phyloP scores from a whole-genome alignment of 2,329 filamentous ascomycete species.

The Lasiodiplodia citricola region DNA sequence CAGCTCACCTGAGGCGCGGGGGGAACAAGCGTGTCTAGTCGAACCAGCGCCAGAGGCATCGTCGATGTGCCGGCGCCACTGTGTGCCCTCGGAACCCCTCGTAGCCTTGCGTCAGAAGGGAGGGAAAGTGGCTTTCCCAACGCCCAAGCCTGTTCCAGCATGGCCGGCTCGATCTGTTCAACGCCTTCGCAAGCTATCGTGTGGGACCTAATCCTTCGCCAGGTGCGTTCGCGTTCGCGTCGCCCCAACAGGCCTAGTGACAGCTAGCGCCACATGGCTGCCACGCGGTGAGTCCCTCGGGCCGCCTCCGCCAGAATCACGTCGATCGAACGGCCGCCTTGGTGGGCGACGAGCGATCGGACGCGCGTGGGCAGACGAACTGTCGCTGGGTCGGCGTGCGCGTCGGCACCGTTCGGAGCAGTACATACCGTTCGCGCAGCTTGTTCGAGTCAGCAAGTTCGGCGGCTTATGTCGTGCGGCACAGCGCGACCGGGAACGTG shows the following conservation, averaged over 20 bases:
- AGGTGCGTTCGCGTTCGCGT: not conserved
- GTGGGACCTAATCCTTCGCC: not conserved
- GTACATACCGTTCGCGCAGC: not conserved
- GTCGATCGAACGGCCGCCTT: not conserved
- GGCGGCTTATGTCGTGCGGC: not conserved
- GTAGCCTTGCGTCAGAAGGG: not conserved
- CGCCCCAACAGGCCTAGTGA: not conserved
- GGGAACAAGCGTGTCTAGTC: not conserved
- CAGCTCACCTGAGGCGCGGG: not conserved
- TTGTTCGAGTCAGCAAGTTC: not conserved
- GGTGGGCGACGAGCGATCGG: not conserved
- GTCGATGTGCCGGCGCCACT: not conserved
- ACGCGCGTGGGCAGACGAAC: not conserved
- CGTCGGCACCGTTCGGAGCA: not conserved
- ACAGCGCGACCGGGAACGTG: conserved; percentile 11
- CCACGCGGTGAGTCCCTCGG: conserved; percentile 6
- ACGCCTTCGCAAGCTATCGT: not conserved
- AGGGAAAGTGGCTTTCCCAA: not conserved
- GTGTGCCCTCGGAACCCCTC: not conserved
- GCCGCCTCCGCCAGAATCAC: not conserved
- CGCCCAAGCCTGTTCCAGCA: not conserved
- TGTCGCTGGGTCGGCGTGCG: not conserved
- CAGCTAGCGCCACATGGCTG: not conserved
- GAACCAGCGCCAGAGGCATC: not conserved
- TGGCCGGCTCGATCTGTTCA: not conserved